phyloP scores from a whole-genome alignment of 2,329 filamentous ascomycete genomes.

The Nakataea oryzae region DNA sequence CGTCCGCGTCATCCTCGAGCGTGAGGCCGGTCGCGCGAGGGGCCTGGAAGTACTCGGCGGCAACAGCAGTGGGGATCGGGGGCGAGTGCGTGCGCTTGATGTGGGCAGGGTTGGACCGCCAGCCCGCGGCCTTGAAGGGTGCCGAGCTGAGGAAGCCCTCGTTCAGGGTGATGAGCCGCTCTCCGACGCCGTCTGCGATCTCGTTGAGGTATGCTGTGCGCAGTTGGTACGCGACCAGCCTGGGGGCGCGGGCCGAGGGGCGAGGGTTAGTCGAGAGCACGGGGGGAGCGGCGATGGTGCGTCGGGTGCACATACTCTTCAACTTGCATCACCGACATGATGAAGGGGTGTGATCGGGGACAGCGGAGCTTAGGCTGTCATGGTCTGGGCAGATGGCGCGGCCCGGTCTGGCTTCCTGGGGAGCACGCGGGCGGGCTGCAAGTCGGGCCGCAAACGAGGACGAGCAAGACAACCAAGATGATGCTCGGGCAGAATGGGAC shows the following conservation, averaged over 20 bases:
- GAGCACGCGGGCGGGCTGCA: neutral
- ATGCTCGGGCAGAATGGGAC: neutral
- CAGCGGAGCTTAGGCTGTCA: neutral
- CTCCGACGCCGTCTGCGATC: slow-evolving; percentile 74
- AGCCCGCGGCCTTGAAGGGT: slow-evolving; percentile 74
- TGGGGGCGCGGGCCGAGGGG: slow-evolving; percentile 21
- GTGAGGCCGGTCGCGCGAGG: slow-evolving; percentile 52
- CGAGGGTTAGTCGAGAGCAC: neutral
- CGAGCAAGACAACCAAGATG: neutral
- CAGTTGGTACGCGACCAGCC: slow-evolving; percentile 73
- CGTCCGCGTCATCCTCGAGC: slow-evolving; percentile 61
- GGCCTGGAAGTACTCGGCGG: slow-evolving; percentile 74
- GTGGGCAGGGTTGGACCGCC: slow-evolving; percentile 63
- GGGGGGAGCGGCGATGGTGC: neutral
- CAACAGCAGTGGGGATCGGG: slow-evolving; percentile 72
- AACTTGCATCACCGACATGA: slow-evolving; percentile 32
- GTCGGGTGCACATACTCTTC: slow-evolving; percentile 24
- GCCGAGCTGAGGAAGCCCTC: slow-evolving; percentile 69
- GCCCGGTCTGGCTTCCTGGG: no score
- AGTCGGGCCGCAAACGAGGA: no score
- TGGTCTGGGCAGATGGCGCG: neutral
- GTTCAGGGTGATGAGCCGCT: slow-evolving; percentile 74
- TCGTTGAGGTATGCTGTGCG: slow-evolving; percentile 71
- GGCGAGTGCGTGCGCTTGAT: slow-evolving; percentile 79
- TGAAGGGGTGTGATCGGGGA: neutral